A percentile compares a stretch with the other conserved stretches of the same genome.
Evolutionary conservation across 257 asterid species (phyloP).

Genomic region (Fraxinus cuspidata): DNA sequence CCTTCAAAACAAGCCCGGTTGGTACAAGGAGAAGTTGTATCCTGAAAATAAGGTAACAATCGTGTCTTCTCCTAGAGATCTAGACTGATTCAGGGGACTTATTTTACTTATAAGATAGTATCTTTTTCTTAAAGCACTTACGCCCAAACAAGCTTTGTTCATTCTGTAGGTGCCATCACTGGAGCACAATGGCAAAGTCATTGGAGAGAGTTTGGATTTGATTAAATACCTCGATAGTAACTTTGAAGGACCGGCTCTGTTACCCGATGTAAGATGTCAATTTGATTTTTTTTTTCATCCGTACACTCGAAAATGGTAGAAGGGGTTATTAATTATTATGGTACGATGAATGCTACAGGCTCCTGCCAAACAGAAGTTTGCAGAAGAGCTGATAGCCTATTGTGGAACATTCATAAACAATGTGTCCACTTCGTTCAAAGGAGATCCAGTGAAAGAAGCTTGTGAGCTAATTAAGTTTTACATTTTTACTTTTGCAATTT

Average conservation of each 20-base stretch:
- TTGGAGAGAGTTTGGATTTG: constrained; percentile 64
- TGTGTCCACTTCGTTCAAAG: constrained; percentile 37
- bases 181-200: constrained; percentile 59
- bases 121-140: too few relatives aligned
- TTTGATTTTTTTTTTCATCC: background rate
- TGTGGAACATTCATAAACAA: constrained; percentile 40
- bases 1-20: constrained; percentile 56
- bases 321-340: background rate
- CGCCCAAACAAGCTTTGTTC: background rate
- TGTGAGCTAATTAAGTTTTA: constrained; percentile 24
- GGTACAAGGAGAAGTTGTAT: constrained; percentile 63
- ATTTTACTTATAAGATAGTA: too few relatives aligned
- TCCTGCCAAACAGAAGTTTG: constrained; percentile 46
- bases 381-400: constrained; percentile 59
- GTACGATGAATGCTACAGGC: constrained; percentile 37
- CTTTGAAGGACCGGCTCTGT: constrained; percentile 59
- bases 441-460: constrained; percentile 46
- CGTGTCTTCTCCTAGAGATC: background rate
- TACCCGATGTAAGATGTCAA: constrained; percentile 42
- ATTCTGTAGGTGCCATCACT: constrained; percentile 54
- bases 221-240: constrained; percentile 48
- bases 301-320: background rate
- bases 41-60: constrained; percentile 52
- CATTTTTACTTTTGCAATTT: background rate
- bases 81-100: background rate